phyloP scores from a whole-genome alignment of 1,284 basidiomycete species.

The Pterulicium gracile region DNA sequence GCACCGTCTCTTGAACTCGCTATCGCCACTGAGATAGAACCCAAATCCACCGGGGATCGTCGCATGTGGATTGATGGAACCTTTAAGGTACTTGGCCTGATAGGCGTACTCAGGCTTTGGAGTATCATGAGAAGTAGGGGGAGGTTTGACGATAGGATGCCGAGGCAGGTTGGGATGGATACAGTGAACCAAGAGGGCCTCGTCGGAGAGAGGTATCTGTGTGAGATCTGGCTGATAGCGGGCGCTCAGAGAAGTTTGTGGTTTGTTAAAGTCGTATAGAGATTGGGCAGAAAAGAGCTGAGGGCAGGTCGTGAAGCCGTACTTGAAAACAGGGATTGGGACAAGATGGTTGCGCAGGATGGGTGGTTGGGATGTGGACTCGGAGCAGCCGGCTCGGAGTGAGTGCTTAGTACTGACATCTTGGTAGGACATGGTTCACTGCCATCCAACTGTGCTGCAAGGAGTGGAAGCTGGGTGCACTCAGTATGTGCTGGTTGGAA shows the following conservation, averaged over 20 bases:
- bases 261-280: no score
- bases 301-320: background rate
- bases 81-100: background rate
- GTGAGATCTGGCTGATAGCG: background rate
- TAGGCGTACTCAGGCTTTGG: background rate
- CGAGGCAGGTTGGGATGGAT: constrained; percentile 27
- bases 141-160: constrained; percentile 28
- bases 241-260: no score
- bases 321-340: background rate
- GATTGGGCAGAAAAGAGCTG: no score
- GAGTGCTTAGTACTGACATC: no score
- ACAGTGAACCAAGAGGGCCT: constrained; percentile 35
- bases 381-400: no score
- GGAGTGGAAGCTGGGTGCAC: no score
- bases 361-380: no score
- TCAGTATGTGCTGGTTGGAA: no score
- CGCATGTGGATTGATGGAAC: background rate
- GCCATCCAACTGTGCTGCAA: no score
- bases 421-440: no score
- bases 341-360: no score
- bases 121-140: no score
- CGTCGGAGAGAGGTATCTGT: background rate
- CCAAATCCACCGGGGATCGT: background rate
- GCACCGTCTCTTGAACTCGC: background rate
- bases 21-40: background rate